Evolutionary conservation across 768 basidiomycete species (phyloP).

Genomic region (Neoboletus brunneissimus): DNA sequence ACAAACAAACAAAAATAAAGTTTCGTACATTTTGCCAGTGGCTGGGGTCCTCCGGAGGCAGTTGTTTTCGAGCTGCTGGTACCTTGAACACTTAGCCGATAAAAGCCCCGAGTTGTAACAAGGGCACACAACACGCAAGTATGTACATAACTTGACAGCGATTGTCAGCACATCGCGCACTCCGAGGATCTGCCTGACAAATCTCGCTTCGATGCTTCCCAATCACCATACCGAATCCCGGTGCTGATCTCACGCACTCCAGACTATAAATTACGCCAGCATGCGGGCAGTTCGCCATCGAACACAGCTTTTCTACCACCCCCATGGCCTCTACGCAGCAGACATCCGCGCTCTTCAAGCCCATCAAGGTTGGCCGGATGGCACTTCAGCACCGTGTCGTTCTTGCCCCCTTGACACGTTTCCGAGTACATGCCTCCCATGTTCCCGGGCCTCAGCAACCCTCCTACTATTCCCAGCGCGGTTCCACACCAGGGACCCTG

Average conservation of each 20-base stretch:
- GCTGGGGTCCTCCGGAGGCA: too few relatives aligned
- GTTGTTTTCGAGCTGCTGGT: too few relatives aligned
- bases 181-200: background rate
- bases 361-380: constrained; percentile 42
- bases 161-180: too few relatives aligned
- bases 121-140: too few relatives aligned
- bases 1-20: too few relatives aligned
- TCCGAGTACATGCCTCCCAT: constrained; percentile 35
- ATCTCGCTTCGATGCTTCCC: background rate
- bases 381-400: constrained; percentile 50
- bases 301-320: background rate
- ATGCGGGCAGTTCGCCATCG: background rate
- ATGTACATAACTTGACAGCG: too few relatives aligned
- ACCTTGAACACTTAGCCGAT: too few relatives aligned
- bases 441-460: constrained; percentile 38
- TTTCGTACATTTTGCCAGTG: too few relatives aligned
- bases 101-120: too few relatives aligned
- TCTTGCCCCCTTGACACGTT: constrained; percentile 52
- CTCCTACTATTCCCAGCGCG: constrained; percentile 51
- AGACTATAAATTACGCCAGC: background rate
- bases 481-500: constrained; percentile 47
- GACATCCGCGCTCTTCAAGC: constrained; percentile 40
- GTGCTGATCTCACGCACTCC: background rate
- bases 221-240: background rate
- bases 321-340: constrained; percentile 1